Conservation (phyloP, 148 eudicot species). For the Vaccinium darrowii region DNA sequence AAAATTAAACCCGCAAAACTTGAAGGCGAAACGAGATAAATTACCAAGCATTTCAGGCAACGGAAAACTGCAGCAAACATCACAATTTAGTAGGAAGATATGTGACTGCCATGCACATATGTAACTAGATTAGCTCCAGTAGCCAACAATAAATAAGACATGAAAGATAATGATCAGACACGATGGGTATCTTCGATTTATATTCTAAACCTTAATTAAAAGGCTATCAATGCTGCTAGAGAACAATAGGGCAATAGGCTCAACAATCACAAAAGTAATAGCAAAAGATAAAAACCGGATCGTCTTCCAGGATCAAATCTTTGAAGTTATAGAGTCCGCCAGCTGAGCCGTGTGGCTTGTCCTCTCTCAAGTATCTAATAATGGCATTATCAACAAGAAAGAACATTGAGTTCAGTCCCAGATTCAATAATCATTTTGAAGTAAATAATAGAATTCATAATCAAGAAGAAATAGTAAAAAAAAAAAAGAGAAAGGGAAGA, state of each 20-base stretch:
- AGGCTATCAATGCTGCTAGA: neutral
- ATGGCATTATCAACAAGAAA: slow-evolving; percentile 21
- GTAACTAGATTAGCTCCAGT: neutral
- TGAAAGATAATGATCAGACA: neutral
- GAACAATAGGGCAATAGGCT: neutral
- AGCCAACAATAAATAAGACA: neutral
- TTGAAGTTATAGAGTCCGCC: slow-evolving; percentile 81
- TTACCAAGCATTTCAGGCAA: slow-evolving; percentile 94
- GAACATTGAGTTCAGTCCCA: slow-evolving; percentile 14
- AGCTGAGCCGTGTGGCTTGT: slow-evolving; percentile 87
- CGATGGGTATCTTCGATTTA: neutral
- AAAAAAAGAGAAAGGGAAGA: neutral
- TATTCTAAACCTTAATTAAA: neutral
- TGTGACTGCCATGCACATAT: slow-evolving; percentile 57
- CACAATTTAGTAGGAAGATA: slow-evolving; percentile 87
- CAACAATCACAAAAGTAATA: slow-evolving; percentile 9
- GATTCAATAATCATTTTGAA: neutral
- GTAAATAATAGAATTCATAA: neutral
- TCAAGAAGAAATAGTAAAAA: neutral
- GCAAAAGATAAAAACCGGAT: slow-evolving; percentile 45
- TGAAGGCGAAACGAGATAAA: neutral
- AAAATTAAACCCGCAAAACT: neutral
- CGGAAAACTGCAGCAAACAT: slow-evolving; percentile 97
- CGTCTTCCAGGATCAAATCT: slow-evolving; percentile 79
- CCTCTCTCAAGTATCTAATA: slow-evolving; percentile 80